phyloP scores from a whole-genome alignment of 257 asterid species.

The Penstemon newberryi region DNA sequence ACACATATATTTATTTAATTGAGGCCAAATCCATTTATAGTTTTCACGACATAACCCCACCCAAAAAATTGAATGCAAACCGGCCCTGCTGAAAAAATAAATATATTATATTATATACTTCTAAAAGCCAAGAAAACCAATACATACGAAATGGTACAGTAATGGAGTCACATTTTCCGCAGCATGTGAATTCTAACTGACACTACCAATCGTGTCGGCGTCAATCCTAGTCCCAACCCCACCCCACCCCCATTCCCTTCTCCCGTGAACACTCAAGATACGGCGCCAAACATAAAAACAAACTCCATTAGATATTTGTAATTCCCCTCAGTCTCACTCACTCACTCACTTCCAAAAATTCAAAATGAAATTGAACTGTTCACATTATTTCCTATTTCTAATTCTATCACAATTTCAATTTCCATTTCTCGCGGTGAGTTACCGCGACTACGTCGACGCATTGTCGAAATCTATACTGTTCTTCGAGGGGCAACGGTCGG shows the following conservation, averaged over 20 bases:
- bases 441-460: slow-evolving; percentile 78
- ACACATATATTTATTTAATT: neutral
- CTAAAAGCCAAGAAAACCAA: neutral
- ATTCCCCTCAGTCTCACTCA: slow-evolving; percentile 7
- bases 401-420: slow-evolving; percentile 31
- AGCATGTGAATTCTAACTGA: slow-evolving; percentile 62
- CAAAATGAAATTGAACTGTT: slow-evolving; percentile 33
- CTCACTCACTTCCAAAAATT: neutral
- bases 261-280: slow-evolving; percentile 46
- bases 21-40: no score
- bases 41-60: neutral
- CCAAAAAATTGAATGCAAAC: neutral
- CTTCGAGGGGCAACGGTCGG: slow-evolving; percentile 94
- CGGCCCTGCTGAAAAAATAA: neutral
- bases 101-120: neutral
- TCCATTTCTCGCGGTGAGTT: slow-evolving; percentile 35
- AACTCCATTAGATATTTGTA: neutral
- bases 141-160: neutral
- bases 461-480: slow-evolving; percentile 75
- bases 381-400: slow-evolving; percentile 18
- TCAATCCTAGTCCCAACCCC: slow-evolving; percentile 13
- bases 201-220: slow-evolving; percentile 44
- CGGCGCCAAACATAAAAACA: slow-evolving; percentile 20
- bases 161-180: slow-evolving; percentile 33
- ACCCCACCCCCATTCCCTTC: neutral